Conservation (phyloP, 2,329 filamentous ascomycete species). For the Orbilia blumenaviensis region DNA sequence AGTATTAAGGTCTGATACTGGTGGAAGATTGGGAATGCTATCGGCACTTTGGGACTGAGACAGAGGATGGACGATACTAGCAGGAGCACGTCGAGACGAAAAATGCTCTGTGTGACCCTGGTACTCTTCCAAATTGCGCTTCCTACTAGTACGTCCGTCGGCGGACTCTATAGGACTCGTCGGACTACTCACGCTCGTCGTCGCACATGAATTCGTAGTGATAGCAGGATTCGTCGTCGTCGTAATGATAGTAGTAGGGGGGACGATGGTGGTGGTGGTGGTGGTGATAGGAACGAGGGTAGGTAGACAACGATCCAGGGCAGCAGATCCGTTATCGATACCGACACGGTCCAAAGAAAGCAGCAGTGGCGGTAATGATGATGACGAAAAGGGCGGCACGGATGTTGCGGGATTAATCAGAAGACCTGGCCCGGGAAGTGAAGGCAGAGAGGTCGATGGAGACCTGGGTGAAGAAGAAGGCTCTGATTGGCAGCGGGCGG, state of each 20-base stretch:
- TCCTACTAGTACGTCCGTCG: conserved; percentile 29
- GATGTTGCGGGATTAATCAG: neutral
- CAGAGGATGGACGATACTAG: conserved; percentile 11
- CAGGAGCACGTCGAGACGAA: conserved; percentile 1
- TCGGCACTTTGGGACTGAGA: conserved; percentile 6
- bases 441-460: neutral
- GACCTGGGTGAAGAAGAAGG: neutral
- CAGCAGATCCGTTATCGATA: conserved; percentile 15
- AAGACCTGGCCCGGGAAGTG: neutral
- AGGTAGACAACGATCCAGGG: conserved; percentile 11
- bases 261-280: neutral
- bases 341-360: conserved; percentile 22
- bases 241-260: neutral
- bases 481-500: conserved; percentile 23
- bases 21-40: conserved; percentile 25
- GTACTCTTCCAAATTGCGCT: conserved; percentile 37
- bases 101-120: conserved; percentile 1
- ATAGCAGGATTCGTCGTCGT: too few species aligned
- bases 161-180: neutral
- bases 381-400: neutral
- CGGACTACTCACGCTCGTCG: neutral
- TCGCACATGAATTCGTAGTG: neutral
- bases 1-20: neutral
- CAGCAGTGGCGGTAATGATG: neutral
- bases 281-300: neutral